Percentiles rank a stretch among this genome's conserved stretches.
phyloP scores from a whole-genome alignment of 495 filamentous ascomycete genomes.

The Immersiella caudata region DNA sequence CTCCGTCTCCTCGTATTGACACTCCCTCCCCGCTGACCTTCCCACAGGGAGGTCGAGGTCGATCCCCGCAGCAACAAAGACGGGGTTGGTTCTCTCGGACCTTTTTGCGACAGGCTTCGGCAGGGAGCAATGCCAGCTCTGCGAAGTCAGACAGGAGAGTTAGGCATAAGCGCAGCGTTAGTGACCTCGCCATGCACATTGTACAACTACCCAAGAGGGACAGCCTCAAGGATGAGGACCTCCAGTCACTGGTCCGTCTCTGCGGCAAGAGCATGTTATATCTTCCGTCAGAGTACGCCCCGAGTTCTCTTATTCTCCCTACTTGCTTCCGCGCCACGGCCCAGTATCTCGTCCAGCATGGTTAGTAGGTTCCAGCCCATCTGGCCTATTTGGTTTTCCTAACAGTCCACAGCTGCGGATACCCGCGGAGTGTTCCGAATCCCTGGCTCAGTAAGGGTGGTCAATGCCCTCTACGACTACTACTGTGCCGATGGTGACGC shows the following conservation, averaged over 20 bases:
- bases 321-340: constrained; percentile 75
- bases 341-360: constrained; percentile 65
- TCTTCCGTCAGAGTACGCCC: constrained; percentile 67
- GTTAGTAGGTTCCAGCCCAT: constrained; percentile 44
- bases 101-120: constrained; percentile 34
- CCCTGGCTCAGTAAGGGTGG: constrained; percentile 56
- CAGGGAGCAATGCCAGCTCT: constrained; percentile 32
- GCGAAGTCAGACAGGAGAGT: constrained; percentile 37
- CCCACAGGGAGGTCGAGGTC: constrained; percentile 24
- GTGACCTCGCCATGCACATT: constrained; percentile 54
- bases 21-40: not conserved
- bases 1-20: not conserved
- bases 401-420: constrained; percentile 41
- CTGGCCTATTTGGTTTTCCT: constrained; percentile 18
- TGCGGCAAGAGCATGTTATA: constrained; percentile 71
- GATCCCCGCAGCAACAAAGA: constrained; percentile 19
- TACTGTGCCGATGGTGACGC: constrained; percentile 59
- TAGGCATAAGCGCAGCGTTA: constrained; percentile 50
- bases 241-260: constrained; percentile 69
- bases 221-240: constrained; percentile 60
- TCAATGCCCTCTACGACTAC: constrained; percentile 63
- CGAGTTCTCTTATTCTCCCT: constrained; percentile 65
- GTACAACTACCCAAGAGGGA: constrained; percentile 52
- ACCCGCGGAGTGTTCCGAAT: constrained; percentile 67
- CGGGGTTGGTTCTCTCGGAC: constrained; percentile 42